Evolutionary conservation across 1,139 yeast genomes (phyloP).

Genomic region (Wickerhamomyces sp.): DNA sequence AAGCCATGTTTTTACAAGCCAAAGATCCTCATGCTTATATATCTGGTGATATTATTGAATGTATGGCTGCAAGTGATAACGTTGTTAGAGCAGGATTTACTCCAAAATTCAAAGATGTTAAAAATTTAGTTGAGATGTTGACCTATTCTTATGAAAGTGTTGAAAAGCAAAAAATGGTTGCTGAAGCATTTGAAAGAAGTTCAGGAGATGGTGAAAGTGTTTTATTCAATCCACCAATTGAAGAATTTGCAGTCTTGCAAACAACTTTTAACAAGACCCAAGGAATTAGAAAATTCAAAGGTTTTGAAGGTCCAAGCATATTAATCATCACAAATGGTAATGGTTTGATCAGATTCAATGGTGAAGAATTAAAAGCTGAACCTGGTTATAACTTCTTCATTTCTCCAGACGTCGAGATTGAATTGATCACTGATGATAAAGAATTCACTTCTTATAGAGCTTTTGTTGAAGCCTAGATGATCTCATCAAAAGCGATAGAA

Average conservation of each 20-base stretch:
- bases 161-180: conserved; percentile 86
- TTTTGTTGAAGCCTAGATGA: conserved; percentile 57
- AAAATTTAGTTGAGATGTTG: conserved; percentile 82
- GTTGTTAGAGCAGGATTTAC: conserved; percentile 98
- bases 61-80: conserved; percentile 99
- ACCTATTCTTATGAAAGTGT: conserved; percentile 88
- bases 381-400: conserved; percentile 81
- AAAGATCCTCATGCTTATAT: conserved; percentile 98
- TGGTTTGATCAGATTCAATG: conserved; percentile 52
- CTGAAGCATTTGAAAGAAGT: conserved; percentile 56
- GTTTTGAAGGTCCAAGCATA: conserved; percentile 83
- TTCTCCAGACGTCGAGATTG: conserved; percentile 69
- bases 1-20: conserved; percentile 94
- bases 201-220: conserved; percentile 62
- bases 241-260: conserved; percentile 88
- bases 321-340: conserved; percentile 77
- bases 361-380: conserved; percentile 40
- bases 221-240: conserved; percentile 93
- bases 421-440: conserved; percentile 46
- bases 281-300: conserved; percentile 45
- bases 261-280: conserved; percentile 47
- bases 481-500: too few species aligned
- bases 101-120: conserved; percentile 94
- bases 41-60: conserved; percentile 93
- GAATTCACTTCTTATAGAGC: conserved; percentile 82